Base-by-base conservation (phyloP, 1,139 yeast species). In the Pichia sp. region DNA sequence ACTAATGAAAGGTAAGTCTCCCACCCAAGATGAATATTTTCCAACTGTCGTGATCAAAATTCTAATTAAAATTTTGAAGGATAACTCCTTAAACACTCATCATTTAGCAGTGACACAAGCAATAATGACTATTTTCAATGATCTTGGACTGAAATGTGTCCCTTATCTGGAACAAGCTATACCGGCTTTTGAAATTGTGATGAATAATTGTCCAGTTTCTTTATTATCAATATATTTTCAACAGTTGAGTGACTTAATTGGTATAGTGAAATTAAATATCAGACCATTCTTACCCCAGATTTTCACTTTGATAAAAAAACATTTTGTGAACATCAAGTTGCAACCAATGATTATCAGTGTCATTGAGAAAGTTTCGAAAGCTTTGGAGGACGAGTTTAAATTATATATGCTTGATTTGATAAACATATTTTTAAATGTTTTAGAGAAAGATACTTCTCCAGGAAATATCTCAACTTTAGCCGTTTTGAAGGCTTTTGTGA, bases 11-110 rank as follows among this genome's bases (percentile, higher is more conserved):
- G 97, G 97, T 1, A 85, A 86, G 77, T 85, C 95, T 7, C 97
- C 97, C 1, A 82, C 95, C 0, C 79, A 83, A 48, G 97, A 90
- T 48, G 97, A 90, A 55, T 94, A 88, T 57, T 90, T 87, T 57
- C 97, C 97, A 3, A 88, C 97, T 0, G 97, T 94, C 27, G 97
- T 94, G 1, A 85, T 92, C 38, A 81, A 81, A 35, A 85, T 88
- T 23, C 67, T 94, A 51, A 77, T 90, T 80, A 84, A 81, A 49
- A 81, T 92, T 29, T 66, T 92, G 42, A 82, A 83, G 52, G 98
- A 94, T 61, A 79, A 85, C 1, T 86, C 97, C 0, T 70, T 92
- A 48, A 81, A 85, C 16, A 71, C 86, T 0, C 95, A 90, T 57
- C 97, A 94, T 60, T 85, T 92, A 5, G 83, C 86, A 38, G 95